A percentile compares a stretch with the other conserved stretches of the same genome.
Evolutionary conservation across 2,329 filamentous ascomycete species (phyloP).

Genomic region (Aspergillus melleus): DNA sequence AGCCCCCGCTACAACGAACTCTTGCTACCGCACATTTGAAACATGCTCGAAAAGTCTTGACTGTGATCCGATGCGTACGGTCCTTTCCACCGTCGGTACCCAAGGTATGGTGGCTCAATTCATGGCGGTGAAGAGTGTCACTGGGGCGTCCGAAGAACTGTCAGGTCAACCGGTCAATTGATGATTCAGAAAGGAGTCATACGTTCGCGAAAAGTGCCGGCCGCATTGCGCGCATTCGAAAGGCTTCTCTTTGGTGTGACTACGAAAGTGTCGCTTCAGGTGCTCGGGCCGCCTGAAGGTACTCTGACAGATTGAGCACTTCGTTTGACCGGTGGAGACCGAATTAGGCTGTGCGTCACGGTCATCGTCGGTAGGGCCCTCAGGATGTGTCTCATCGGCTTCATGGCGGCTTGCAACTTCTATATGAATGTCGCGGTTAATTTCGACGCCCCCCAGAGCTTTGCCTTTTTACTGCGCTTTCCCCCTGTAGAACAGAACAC

Average conservation of each 20-base stretch:
- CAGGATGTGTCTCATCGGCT: slow-evolving; percentile 12
- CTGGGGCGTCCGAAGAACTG: slow-evolving; percentile 19
- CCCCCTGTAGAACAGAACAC: slow-evolving; percentile 3
- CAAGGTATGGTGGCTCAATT: slow-evolving; percentile 39
- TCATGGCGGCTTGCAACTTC: slow-evolving; percentile 20
- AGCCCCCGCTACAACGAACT: slow-evolving; percentile 41
- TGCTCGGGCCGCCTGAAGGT: slow-evolving; percentile 43
- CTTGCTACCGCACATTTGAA: slow-evolving; percentile 41
- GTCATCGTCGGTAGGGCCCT: slow-evolving; percentile 10
- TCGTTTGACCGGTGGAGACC: slow-evolving; percentile 22
- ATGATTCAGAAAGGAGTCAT: slow-evolving; percentile 16
- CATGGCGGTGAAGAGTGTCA: slow-evolving; percentile 43
- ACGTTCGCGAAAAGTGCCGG: slow-evolving; percentile 45
- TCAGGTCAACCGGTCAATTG: not conserved
- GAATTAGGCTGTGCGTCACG: slow-evolving; percentile 13
- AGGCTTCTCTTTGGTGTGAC: slow-evolving; percentile 42
- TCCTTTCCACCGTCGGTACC: slow-evolving; percentile 36
- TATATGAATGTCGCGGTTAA: slow-evolving; percentile 9
- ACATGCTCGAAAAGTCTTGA: slow-evolving; percentile 44
- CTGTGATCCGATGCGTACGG: slow-evolving; percentile 41
- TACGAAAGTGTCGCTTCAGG: slow-evolving; percentile 43
- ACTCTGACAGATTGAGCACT: slow-evolving; percentile 38
- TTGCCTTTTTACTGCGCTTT: not conserved
- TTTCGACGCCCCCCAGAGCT: not conserved
- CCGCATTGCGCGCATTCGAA: slow-evolving; percentile 42